Conservation (phyloP, 306 rosid genomes). For the Prunus armeniaca region DNA sequence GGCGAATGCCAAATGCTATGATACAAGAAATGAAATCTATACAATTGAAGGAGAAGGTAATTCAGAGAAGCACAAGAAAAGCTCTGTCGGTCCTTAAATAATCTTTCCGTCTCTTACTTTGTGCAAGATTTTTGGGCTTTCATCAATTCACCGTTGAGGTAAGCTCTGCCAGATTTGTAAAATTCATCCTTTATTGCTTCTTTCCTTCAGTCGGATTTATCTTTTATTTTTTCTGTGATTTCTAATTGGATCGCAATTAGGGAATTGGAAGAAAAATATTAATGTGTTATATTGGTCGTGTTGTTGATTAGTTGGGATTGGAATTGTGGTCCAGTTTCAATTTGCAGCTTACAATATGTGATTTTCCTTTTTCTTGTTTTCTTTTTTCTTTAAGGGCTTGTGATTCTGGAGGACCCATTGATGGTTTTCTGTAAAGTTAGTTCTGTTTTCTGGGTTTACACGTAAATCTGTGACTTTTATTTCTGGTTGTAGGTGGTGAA, state of each 20-base stretch:
- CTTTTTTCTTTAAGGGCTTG: background rate
- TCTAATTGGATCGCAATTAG: background rate
- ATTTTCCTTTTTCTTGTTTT: background rate
- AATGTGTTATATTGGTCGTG: background rate
- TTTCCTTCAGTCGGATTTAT: background rate
- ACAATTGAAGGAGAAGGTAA: background rate
- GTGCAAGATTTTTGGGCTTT: background rate
- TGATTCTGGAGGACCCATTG: background rate
- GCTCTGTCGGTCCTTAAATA: background rate
- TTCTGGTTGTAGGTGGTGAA: background rate
- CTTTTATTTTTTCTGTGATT: background rate
- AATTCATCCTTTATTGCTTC: background rate
- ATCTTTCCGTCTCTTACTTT: background rate
- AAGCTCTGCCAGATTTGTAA: background rate
- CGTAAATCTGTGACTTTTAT: background rate
- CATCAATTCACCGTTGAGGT: constrained; percentile 7
- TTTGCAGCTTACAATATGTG: too few species aligned
- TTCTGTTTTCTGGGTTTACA: background rate
- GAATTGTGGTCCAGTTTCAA: background rate
- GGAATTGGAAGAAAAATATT: background rate
- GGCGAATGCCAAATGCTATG: background rate
- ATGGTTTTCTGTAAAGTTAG: background rate
- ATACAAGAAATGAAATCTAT: background rate
- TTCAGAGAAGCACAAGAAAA: background rate
- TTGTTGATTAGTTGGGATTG: background rate